Percentiles rank a stretch among this genome's conserved stretches.
Conservation (phyloP, 164 flowering plant species). For the Stephania cephalantha region DNA sequence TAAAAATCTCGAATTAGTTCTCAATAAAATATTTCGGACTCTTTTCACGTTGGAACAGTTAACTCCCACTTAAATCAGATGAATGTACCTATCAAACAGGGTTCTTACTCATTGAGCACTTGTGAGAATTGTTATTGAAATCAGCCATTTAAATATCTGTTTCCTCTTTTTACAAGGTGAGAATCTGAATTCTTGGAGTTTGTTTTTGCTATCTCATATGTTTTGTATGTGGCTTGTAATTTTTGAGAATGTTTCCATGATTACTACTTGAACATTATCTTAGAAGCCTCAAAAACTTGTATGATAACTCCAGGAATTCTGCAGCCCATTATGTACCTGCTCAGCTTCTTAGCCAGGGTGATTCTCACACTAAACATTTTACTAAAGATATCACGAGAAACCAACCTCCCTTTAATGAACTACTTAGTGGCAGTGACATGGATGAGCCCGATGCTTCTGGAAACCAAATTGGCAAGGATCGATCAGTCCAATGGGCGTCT, state of each 20-base stretch:
- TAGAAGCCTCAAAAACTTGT: constrained; percentile 1
- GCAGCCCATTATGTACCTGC: constrained; percentile 32
- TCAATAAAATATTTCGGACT: no score
- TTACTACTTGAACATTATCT: not conserved
- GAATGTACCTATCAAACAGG: no score
- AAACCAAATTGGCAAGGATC: constrained; percentile 45
- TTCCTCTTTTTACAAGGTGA: not conserved
- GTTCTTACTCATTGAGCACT: no score
- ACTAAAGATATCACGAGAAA: constrained; percentile 39
- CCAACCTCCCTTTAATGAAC: constrained; percentile 57
- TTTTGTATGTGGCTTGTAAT: constrained; percentile 1
- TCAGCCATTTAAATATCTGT: not conserved
- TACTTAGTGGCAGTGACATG: constrained; percentile 50
- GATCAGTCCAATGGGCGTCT: constrained; percentile 56
- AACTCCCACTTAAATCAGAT: no score
- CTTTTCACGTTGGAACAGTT: no score
- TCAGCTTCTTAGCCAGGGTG: constrained; percentile 24
- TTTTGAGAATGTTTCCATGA: not conserved
- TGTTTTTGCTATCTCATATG: not conserved
- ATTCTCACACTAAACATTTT: constrained; percentile 24
- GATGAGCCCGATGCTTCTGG: constrained; percentile 49
- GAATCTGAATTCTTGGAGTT: not conserved
- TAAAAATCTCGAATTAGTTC: no score
- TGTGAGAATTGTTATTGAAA: no score
- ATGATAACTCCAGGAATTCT: constrained; percentile 34